Conservation (phyloP, 306 rosid species). For the Hippophae tibetana region DNA sequence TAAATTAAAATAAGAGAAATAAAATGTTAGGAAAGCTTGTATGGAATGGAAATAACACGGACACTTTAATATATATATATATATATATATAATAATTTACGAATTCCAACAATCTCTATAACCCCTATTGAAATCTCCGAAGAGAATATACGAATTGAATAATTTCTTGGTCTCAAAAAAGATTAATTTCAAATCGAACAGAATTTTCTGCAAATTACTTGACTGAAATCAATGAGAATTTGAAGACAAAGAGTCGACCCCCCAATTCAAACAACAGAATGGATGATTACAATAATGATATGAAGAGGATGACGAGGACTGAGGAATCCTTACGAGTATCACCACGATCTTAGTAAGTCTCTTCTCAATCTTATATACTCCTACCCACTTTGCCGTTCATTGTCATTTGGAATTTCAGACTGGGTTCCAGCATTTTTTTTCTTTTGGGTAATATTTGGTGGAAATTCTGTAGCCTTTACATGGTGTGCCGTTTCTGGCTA, state of each 20-base stretch:
- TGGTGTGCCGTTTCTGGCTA: too few relatives aligned
- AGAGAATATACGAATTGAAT: conserved; percentile 10
- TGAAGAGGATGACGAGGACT: conserved; percentile 59
- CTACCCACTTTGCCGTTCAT: conserved; percentile 1
- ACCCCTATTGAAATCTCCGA: conserved; percentile 28
- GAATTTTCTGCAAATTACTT: conserved; percentile 37
- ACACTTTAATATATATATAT: too few relatives aligned
- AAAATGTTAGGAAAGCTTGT: too few relatives aligned
- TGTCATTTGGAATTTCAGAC: background rate
- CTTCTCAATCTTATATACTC: conserved; percentile 11
- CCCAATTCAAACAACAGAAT: conserved; percentile 38
- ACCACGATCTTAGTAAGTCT: conserved; percentile 80
- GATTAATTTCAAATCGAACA: conserved; percentile 13
- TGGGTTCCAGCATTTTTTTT: background rate
- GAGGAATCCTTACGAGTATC: conserved; percentile 92
- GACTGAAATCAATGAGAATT: conserved; percentile 45
- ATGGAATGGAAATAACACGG: too few relatives aligned
- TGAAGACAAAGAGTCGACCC: conserved; percentile 16
- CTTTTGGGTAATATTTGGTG: too few relatives aligned
- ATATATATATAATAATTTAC: background rate
- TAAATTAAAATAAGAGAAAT: too few relatives aligned
- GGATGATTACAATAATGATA: conserved; percentile 75
- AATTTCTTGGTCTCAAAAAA: conserved; percentile 13
- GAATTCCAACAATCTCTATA: conserved; percentile 26
- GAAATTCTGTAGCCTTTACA: too few relatives aligned